phyloP scores from a whole-genome alignment of 176 grass and related monocot species.

The Dactylis glomerata region DNA sequence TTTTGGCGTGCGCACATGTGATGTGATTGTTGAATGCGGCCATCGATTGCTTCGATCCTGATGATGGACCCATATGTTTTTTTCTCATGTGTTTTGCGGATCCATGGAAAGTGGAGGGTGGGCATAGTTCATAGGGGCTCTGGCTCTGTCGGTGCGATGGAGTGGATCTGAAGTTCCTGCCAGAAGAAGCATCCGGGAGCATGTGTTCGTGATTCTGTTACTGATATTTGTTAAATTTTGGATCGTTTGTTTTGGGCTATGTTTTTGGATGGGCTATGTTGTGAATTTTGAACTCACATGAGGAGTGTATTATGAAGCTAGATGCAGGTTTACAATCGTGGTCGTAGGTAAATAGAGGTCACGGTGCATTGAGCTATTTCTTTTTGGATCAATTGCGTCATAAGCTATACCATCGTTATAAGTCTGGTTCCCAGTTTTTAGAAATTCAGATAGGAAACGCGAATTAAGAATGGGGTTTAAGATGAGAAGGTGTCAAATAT shows the following conservation, averaged over 20 bases:
- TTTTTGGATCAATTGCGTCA: not conserved
- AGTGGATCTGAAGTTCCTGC: constrained; percentile 9
- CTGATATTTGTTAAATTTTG: not conserved
- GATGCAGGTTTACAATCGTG: not conserved
- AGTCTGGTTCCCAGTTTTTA: not conserved
- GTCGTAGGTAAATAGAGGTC: not conserved
- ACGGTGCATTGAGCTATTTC: not conserved
- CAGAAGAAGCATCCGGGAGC: not conserved
- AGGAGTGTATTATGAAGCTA: constrained; percentile 4
- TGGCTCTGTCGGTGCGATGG: no score
- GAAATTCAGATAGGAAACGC: not conserved
- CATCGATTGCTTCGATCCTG: not conserved
- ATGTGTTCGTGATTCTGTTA: not conserved
- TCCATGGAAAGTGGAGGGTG: not conserved
- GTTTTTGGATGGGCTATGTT: not conserved
- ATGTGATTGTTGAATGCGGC: not conserved
- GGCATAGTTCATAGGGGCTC: not conserved
- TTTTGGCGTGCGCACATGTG: not conserved
- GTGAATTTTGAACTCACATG: not conserved
- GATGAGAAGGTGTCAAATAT: not conserved
- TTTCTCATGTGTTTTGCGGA: not conserved
- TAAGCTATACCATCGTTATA: not conserved
- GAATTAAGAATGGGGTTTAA: not conserved
- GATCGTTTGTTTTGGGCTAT: not conserved
- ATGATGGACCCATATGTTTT: not conserved